Evolutionary conservation across 2,329 filamentous ascomycete genomes (phyloP).

Genomic region (Amesomyces nigricolor): DNA sequence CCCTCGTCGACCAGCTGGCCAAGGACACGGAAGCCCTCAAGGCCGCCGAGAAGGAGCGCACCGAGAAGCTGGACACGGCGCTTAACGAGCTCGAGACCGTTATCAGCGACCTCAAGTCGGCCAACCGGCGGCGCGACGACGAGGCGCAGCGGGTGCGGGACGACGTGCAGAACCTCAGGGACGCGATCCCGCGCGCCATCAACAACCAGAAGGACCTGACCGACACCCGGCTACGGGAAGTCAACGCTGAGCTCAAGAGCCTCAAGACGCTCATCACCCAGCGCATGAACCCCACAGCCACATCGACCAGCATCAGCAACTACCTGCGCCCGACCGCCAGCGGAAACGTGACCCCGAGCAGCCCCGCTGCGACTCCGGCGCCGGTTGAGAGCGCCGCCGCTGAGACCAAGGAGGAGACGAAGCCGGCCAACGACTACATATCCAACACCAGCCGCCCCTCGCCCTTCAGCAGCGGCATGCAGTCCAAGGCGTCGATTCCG

Average conservation of each 20-base stretch:
- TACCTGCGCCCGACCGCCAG: conserved; percentile 29
- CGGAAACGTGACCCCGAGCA: conserved; percentile 22
- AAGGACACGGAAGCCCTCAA: conserved; percentile 89
- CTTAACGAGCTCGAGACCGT: conserved; percentile 80
- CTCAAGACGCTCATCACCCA: conserved; percentile 78
- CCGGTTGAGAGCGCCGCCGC: conserved; percentile 28
- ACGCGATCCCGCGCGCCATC: conserved; percentile 81
- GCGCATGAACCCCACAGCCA: conserved; percentile 44
- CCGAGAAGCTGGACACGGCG: conserved; percentile 73
- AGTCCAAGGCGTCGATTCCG: conserved; percentile 64
- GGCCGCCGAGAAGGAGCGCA: conserved; percentile 75
- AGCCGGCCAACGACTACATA: conserved; percentile 32
- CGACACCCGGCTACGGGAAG: conserved; percentile 74
- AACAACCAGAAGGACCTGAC: conserved; percentile 80
- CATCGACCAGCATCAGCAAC: conserved; percentile 25
- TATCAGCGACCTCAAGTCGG: conserved; percentile 72
- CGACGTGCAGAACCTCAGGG: conserved; percentile 76
- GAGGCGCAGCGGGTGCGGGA: conserved; percentile 81
- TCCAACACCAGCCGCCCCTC: conserved; percentile 35
- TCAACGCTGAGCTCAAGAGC: conserved; percentile 83
- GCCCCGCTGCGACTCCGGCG: conserved; percentile 26
- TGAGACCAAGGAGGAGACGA: conserved; percentile 32
- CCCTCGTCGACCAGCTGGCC: conserved; percentile 83
- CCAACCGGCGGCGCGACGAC: conserved; percentile 76
- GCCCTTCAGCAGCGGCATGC: conserved; percentile 46